Evolutionary conservation across 1,284 basidiomycete genomes (phyloP).

Genomic region (Ustilago crameri): DNA sequence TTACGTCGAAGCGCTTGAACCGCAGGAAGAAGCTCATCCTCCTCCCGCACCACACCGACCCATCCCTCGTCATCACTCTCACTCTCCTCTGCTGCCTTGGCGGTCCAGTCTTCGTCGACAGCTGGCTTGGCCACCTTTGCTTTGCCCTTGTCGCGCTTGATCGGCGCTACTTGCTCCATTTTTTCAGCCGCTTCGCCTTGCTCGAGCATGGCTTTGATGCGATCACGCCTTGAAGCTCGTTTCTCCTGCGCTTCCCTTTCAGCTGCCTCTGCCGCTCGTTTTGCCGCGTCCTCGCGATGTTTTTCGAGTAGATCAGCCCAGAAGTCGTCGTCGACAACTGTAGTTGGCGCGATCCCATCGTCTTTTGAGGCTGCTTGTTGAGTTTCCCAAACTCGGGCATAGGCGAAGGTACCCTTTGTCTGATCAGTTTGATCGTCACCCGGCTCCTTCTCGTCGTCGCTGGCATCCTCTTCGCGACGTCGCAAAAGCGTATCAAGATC

Average conservation of each 20-base stretch:
- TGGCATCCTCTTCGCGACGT: constrained; percentile 52
- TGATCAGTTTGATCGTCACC: constrained; percentile 25
- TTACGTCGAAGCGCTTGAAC: constrained; percentile 30
- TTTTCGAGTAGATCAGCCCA: constrained; percentile 64
- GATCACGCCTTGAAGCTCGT: constrained; percentile 32
- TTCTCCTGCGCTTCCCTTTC: constrained; percentile 25
- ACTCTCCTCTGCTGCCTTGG: constrained; percentile 20
- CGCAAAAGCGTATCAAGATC: constrained; percentile 66
- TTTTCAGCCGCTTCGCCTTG: constrained; percentile 14
- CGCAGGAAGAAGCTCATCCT: constrained; percentile 34
- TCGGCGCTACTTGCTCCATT: constrained; percentile 4
- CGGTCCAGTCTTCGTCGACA: constrained; percentile 31
- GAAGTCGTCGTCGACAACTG: constrained; percentile 58
- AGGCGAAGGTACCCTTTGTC: constrained; percentile 55
- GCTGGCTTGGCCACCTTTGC: constrained; percentile 21
- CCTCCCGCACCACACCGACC: constrained; percentile 27
- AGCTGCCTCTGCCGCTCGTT: constrained; percentile 26
- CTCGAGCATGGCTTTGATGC: constrained; percentile 34
- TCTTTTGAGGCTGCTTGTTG: constrained; percentile 27
- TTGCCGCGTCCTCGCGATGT: constrained; percentile 52
- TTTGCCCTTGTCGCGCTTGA: constrained; percentile 28
- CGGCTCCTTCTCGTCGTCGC: constrained; percentile 39
- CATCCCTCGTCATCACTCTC: constrained; percentile 35
- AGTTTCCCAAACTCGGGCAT: constrained; percentile 67
- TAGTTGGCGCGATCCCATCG: constrained; percentile 44